Evolutionary conservation across 495 filamentous ascomycete genomes (phyloP), one percentile per base, ranked within the genome.

Genomic region (Hypoxylon fuscum): DNA sequence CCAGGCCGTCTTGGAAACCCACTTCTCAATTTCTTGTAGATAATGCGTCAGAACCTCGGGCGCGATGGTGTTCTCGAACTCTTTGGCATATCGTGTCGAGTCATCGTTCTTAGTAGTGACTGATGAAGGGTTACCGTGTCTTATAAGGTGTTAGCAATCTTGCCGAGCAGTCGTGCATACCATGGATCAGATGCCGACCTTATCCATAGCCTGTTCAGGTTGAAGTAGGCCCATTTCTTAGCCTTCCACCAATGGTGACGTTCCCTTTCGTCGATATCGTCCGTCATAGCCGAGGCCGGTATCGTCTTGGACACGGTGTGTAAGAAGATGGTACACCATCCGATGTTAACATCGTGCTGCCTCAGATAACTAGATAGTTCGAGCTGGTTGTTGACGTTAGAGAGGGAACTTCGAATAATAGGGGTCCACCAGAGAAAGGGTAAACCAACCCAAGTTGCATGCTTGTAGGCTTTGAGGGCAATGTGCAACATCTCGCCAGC

Each of bases 151-250:
- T 74, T 55, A 77, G 69, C 31, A 29, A 37, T 22, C n/a, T 43
- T 10, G 2, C 31, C 25, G 25, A 14, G 7, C 17, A 45, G 47
- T 32, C 23, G 15, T 11, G 37, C 37, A 25, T 45, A 15, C 43
- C 37, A 27, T 11, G 49, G 23, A 21, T 38, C n/a, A n/a, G 45
- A 31, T 38, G 70, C 85, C 40, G 80, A 94, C 90, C 94, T 84
- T 56, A 97, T 94, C 73, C 93, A 98, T 9, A 98, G 85, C 62
- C 95, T 85, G 75, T 98, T 98, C 52, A 98, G 79, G 76, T 97
- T 98, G 64, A 91, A 94, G 73, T 97, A 98, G 5, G 94, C 89
- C 96, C 95, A 98, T 76, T 98, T 98, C 89, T 98, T 98, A 49
- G 92, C 90, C 82, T 98, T 98, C 94, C 95, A 98, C 93, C 95